These are phyloP conservation scores for Dactylellina leptospora DNA, from an alignment of 2,329 filamentous ascomycete genomes.

Conservation along the genomic window DNA sequence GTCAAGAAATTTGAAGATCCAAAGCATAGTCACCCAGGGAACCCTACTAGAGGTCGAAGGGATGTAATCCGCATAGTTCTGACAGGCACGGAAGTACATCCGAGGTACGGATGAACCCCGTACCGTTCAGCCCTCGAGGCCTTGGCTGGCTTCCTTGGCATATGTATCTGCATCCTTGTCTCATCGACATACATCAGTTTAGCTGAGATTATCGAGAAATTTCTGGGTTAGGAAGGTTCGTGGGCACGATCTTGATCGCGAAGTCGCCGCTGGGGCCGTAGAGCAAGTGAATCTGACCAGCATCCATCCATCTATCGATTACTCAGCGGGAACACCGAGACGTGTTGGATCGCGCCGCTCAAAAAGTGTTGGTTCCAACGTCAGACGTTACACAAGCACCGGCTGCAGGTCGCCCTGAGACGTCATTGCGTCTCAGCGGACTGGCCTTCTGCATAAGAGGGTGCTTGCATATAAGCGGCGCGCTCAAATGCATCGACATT, in stretches of 20 bases:
- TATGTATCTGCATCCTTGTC: constrained; percentile 25
- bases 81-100: constrained; percentile 44
- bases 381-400: constrained; percentile 40
- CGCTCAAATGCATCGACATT: no score
- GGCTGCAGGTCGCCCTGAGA: constrained; percentile 11
- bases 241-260: constrained; percentile 2
- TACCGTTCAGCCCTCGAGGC: constrained; percentile 19
- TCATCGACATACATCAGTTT: constrained; percentile 18
- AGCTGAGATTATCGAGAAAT: constrained; percentile 19
- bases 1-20: constrained; percentile 19
- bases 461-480: no score
- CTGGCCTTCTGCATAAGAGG: neutral
- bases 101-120: constrained; percentile 51
- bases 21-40: constrained; percentile 20
- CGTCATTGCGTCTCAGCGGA: neutral
- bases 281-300: neutral
- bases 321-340: neutral
- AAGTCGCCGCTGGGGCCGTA: constrained; percentile 6
- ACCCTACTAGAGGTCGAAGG: constrained; percentile 2
- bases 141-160: constrained; percentile 39
- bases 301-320: neutral
- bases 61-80: constrained; percentile 34
- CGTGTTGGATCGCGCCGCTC: neutral
- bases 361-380: constrained; percentile 23
- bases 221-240: constrained; percentile 33